These are phyloP conservation scores for Pyricularia pennisetigena DNA, from an alignment of 2,329 filamentous ascomycete genomes.

Conservation along the genomic window DNA sequence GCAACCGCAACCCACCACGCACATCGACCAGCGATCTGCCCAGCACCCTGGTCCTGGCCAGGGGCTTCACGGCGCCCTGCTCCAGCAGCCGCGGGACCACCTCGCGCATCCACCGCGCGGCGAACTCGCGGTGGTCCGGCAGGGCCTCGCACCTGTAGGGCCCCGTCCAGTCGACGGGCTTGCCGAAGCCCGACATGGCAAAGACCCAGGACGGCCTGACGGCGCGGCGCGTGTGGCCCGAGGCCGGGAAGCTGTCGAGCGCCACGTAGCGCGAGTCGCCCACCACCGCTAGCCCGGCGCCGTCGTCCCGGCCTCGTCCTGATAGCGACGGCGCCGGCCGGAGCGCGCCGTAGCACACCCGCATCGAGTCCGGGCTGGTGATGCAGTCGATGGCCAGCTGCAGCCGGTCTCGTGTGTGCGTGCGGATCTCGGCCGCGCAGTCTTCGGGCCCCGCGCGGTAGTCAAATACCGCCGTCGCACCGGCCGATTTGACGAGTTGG, in stretches of 20 bases:
- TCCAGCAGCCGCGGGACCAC: no score
- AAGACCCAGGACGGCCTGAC: constrained; percentile 5
- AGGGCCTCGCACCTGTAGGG: no score
- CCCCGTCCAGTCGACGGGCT: no score
- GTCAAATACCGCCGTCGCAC: constrained; percentile 35
- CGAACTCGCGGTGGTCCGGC: no score
- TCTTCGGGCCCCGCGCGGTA: constrained; percentile 25
- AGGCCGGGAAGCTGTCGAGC: not conserved
- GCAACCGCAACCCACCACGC: no score
- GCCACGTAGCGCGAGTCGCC: constrained; percentile 2
- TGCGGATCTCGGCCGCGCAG: constrained; percentile 23
- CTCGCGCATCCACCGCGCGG: no score
- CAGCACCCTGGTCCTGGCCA: no score
- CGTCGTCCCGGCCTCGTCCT: not conserved
- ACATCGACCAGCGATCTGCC: no score
- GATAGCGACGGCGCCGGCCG: not conserved
- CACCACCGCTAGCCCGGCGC: no score
- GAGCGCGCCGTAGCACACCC: constrained; percentile 16
- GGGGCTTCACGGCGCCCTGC: no score
- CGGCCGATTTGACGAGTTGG: constrained; percentile 26
- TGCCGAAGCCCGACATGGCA: no score
- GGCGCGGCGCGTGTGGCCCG: not conserved
- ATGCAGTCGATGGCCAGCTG: constrained; percentile 34
- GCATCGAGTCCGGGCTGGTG: constrained; percentile 19
- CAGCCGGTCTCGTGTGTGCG: constrained; percentile 26